A percentile compares a stretch with the other conserved stretches of the same genome.
Evolutionary conservation across 169 alveolate genomes (phyloP).

Genomic region (Plasmodium vivax): DNA sequence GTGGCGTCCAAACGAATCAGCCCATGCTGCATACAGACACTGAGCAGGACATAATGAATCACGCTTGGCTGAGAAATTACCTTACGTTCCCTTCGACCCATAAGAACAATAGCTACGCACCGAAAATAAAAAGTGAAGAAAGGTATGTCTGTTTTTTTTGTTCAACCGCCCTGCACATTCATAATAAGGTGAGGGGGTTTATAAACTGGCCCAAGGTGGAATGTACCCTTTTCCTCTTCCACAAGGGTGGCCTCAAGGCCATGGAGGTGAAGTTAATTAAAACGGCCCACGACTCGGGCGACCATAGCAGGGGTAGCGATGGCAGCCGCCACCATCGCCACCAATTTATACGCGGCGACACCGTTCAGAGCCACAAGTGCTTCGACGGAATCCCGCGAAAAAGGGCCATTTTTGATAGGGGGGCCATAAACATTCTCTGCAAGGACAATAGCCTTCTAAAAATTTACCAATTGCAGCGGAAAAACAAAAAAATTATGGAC

Average conservation of each 20-base stretch:
- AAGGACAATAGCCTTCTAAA: conserved; percentile 36
- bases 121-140: conserved; percentile 64
- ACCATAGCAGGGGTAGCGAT: no score
- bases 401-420: conserved; percentile 15
- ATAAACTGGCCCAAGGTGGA: conserved; percentile 73
- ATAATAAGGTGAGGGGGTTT: conserved; percentile 51
- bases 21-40: background rate
- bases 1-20: background rate
- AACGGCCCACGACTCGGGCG: conserved; percentile 15
- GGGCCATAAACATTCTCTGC: conserved; percentile 29
- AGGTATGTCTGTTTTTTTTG: conserved; percentile 58
- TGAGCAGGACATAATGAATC: background rate
- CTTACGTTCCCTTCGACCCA: background rate
- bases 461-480: conserved; percentile 53
- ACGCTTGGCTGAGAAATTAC: background rate
- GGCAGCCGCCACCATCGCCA: background rate
- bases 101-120: conserved; percentile 16
- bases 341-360: background rate
- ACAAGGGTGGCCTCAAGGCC: background rate
- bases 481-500: conserved; percentile 62
- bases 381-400: conserved; percentile 50
- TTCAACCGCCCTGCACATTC: conserved; percentile 32
- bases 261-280: conserved; percentile 53
- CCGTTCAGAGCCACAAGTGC: conserved; percentile 23
- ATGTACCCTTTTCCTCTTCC: conserved; percentile 38